A percentile compares a stretch with the other conserved stretches of the same genome.
Conservation (phyloP, 163 green algal genomes). For the Chloroidium sp. region DNA sequence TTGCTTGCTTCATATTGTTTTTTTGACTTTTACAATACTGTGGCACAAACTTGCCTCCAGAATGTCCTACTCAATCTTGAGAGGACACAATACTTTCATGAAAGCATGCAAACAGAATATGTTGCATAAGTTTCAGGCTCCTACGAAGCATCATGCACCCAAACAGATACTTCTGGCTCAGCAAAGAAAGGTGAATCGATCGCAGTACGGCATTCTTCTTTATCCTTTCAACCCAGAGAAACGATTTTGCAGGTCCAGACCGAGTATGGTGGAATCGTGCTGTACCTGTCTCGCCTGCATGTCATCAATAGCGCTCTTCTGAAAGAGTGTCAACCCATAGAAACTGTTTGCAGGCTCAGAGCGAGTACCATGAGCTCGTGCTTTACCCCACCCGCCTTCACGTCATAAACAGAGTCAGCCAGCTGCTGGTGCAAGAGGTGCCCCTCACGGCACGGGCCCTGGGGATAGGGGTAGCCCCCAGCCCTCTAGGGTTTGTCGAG, state of each 20-base stretch:
- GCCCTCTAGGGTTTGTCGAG: neutral
- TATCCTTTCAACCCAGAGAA: neutral
- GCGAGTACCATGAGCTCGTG: slow-evolving; percentile 67
- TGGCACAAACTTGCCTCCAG: too few species aligned
- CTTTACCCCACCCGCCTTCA: slow-evolving; percentile 57
- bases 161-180: neutral
- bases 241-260: slow-evolving; percentile 28
- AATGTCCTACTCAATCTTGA: too few species aligned
- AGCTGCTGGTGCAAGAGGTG: slow-evolving; percentile 51
- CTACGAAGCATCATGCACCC: too few species aligned
- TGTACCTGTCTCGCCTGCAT: slow-evolving; percentile 55
- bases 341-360: slow-evolving; percentile 27
- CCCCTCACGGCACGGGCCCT: slow-evolving; percentile 12
- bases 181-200: neutral
- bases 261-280: slow-evolving; percentile 67
- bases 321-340: neutral
- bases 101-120: too few species aligned
- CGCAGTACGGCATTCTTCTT: neutral
- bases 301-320: slow-evolving; percentile 54
- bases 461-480: neutral
- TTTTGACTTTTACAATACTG: too few species aligned
- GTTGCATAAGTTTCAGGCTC: too few species aligned
- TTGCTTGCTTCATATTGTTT: too few species aligned
- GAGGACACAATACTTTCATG: too few species aligned
- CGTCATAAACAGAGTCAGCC: slow-evolving; percentile 69